These are phyloP conservation scores for Penicillium sp. DNA, from an alignment of 2,329 filamentous ascomycete species.

Conservation along the genomic window DNA sequence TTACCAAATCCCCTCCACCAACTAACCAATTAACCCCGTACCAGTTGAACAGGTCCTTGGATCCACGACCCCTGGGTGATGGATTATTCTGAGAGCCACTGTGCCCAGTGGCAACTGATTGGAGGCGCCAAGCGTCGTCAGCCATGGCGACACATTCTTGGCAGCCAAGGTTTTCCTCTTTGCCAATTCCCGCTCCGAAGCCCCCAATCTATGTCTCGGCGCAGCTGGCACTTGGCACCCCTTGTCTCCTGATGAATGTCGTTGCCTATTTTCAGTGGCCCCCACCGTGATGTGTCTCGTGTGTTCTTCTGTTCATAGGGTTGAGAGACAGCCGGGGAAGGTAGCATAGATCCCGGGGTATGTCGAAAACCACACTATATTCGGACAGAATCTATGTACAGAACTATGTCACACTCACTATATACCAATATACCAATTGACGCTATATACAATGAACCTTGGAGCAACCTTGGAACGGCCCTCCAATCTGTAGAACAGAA, in stretches of 20 bases:
- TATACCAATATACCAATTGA: neutral
- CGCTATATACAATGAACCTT: neutral
- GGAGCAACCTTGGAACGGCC: too few relatives aligned
- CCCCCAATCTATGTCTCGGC: slow-evolving; percentile 19
- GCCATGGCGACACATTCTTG: slow-evolving; percentile 22
- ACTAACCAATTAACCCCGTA: neutral
- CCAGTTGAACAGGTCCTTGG: neutral
- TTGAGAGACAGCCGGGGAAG: neutral
- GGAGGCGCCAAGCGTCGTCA: slow-evolving; percentile 18
- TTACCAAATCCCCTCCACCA: neutral
- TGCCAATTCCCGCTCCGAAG: slow-evolving; percentile 28
- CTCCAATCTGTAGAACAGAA: neutral
- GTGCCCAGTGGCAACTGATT: neutral
- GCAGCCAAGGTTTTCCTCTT: slow-evolving; percentile 29
- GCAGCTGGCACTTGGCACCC: neutral
- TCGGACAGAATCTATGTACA: neutral
- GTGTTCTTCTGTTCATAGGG: neutral
- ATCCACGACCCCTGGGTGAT: neutral
- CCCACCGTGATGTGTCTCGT: neutral
- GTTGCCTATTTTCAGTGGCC: neutral
- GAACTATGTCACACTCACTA: neutral
- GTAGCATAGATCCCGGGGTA: neutral
- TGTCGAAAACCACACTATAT: neutral
- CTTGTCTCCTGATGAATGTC: slow-evolving; percentile 1
- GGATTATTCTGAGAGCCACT: neutral